Evolutionary conservation across 2,329 filamentous ascomycete genomes (phyloP).

Genomic region (Fusarium musae): DNA sequence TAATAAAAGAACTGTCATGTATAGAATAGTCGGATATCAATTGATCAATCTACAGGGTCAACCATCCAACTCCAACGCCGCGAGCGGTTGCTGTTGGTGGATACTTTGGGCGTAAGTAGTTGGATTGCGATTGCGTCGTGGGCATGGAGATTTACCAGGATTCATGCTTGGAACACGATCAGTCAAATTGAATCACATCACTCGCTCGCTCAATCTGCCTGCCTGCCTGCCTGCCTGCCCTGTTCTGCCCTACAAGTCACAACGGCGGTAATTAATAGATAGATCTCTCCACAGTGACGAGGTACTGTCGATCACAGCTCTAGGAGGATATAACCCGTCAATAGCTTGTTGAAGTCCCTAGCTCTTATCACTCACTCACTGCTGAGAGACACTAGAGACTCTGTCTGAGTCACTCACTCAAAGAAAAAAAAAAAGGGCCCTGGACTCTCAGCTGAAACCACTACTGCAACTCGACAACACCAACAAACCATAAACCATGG

Average conservation of each 20-base stretch:
- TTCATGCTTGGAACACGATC: constrained; percentile 34
- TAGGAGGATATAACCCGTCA: background rate
- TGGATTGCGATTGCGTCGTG: constrained; percentile 27
- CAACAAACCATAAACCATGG: constrained; percentile 8
- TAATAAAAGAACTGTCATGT: background rate
- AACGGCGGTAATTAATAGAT: constrained; percentile 17
- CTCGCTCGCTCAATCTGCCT: constrained; percentile 8
- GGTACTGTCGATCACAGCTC: constrained; percentile 23
- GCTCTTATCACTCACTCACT: constrained; percentile 2
- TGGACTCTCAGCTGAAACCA: constrained; percentile 29
- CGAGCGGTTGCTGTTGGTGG: constrained; percentile 21
- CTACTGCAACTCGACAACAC: constrained; percentile 30
- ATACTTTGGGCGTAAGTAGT: constrained; percentile 14
- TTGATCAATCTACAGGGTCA: background rate
- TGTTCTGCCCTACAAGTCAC: constrained; percentile 21
- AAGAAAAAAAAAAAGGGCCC: background rate
- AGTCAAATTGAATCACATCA: constrained; percentile 19
- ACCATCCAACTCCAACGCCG: background rate
- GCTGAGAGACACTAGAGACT: background rate
- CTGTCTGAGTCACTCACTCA: background rate
- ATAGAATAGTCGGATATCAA: background rate
- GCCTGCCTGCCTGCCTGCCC: background rate
- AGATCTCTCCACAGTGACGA: constrained; percentile 32
- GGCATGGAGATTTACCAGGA: constrained; percentile 29
- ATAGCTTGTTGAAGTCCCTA: background rate